A percentile compares a stretch with the other conserved stretches of the same genome.
phyloP scores from a whole-genome alignment of 139 green algal species.

The Pedinophyceae sp. region DNA sequence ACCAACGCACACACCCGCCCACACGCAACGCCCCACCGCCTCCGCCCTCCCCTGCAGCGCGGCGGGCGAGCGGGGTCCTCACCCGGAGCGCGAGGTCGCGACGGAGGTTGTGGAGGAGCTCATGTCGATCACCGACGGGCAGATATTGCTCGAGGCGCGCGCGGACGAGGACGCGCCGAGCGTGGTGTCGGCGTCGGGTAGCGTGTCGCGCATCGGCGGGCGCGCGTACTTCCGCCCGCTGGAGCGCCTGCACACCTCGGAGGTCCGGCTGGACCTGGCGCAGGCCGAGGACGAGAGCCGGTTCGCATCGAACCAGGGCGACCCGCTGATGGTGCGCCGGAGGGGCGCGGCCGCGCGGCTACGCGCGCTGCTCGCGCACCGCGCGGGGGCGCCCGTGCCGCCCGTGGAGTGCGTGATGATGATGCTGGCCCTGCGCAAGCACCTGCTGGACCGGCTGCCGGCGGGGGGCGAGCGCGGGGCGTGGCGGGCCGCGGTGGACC shows the following conservation, averaged over 20 bases:
- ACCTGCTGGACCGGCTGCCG: conserved; percentile 16
- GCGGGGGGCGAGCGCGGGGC: conserved; percentile 9
- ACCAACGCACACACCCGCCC: neutral
- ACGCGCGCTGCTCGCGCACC: conserved; percentile 27
- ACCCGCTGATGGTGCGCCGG: conserved; percentile 7
- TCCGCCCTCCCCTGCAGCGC: conserved; percentile 4
- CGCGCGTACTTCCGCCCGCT: conserved; percentile 46
- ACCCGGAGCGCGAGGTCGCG: conserved; percentile 1
- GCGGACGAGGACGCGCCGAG: neutral
- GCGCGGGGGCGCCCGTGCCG: conserved; percentile 15
- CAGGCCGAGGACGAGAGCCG: conserved; percentile 39
- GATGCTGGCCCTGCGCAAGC: conserved; percentile 27
- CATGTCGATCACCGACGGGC: conserved; percentile 79
- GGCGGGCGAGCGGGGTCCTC: conserved; percentile 19
- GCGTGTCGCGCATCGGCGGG: conserved; percentile 54
- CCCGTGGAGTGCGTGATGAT: conserved; percentile 32
- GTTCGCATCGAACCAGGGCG: conserved; percentile 14
- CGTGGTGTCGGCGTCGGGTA: conserved; percentile 26
- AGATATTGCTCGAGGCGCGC: conserved; percentile 33
- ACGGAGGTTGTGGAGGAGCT: conserved; percentile 76
- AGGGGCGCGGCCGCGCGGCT: conserved; percentile 17
- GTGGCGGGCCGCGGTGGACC: neutral
- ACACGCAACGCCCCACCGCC: conserved; percentile 1
- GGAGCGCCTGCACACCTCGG: conserved; percentile 4
- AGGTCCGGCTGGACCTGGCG: conserved; percentile 50